These are phyloP conservation scores for Calonectria pseudoreteaudii DNA, from an alignment of 2,329 filamentous ascomycete genomes.

Conservation along the genomic window DNA sequence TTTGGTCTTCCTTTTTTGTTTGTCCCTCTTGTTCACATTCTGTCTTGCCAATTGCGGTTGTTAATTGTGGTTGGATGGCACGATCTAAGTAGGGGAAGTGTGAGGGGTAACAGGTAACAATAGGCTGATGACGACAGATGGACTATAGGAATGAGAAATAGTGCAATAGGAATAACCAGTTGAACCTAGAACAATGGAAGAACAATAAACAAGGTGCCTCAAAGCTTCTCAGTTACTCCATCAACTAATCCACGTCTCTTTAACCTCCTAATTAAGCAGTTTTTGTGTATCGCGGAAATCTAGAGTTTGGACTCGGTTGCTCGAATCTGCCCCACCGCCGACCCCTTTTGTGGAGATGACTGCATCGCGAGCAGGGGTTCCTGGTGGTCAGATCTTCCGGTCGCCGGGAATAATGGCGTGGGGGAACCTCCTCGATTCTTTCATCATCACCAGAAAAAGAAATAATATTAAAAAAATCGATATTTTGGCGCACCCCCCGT, in stretches of 20 bases:
- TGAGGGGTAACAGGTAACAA: neutral
- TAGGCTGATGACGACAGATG: neutral
- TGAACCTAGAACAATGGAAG: neutral
- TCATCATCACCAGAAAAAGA: neutral
- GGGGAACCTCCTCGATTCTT: neutral
- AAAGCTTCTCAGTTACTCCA: neutral
- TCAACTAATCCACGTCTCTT: neutral
- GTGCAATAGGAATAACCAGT: neutral
- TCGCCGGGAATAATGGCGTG: neutral
- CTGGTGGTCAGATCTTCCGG: neutral
- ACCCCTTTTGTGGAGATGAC: neutral
- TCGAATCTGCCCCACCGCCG: conserved; percentile 30
- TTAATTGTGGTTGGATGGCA: neutral
- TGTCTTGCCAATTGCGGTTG: neutral
- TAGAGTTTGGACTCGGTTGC: conserved; percentile 17
- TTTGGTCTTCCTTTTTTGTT: too few relatives aligned
- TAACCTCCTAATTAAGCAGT: neutral
- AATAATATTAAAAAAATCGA: too few relatives aligned
- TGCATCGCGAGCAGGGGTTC: neutral
- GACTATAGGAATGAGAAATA: neutral
- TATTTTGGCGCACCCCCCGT: too few relatives aligned
- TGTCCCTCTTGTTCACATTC: neutral
- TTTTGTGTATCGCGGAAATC: neutral
- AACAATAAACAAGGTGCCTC: neutral
- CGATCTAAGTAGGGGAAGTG: too few relatives aligned